Evolutionary conservation across 345 rosid species (phyloP), one percentile per base, ranked within the genome.

Genomic region (Linum lewisii): DNA sequence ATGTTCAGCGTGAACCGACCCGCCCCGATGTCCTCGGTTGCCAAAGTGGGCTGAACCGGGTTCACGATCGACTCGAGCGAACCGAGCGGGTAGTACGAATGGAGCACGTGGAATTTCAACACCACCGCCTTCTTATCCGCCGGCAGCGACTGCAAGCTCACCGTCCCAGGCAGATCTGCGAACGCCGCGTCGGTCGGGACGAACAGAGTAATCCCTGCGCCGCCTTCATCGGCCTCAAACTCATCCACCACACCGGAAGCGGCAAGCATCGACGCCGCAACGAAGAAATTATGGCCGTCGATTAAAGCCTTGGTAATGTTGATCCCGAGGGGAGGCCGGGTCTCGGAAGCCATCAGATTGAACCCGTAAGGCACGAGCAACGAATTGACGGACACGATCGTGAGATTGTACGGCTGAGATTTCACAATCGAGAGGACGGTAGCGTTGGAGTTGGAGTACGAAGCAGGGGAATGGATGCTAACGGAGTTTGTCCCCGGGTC

Each of bases 1-100:
- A 93, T 93, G 62, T 89, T 93, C 52, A 89, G 82, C 7, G 96
- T 89, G 71, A 72, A 87, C 2, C 88, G 79, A 0, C 90, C 90
- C 0, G 95, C 95, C 10, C 97, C 95, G 69, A 65, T 84, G 36
- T 63, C 72, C 54, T 93, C 97, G 11, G 97, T 93, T 0, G 96
- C 96, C 57, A 93, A 72, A 20, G 99, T 93, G 11, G 99, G 99
- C 54, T 89, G 84, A 49, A 87, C 83, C 49, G 96, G 99, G 55
- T 89, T 89, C 59, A 85, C 91, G 63, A 93, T 87, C 37, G 88
- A 87, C 63, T 93, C 95, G 3, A 93, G 80, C 0, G 92, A 85
- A 20, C 99, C 99, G 5, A 93, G 79, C 0, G 99, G 95, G 70
- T 93, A 93, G 54, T 93, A 93, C 0, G 97, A 87, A 72, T 84